Conservation (phyloP, 2,329 filamentous ascomycete species). For the Calonectria pseudoreteaudii region DNA sequence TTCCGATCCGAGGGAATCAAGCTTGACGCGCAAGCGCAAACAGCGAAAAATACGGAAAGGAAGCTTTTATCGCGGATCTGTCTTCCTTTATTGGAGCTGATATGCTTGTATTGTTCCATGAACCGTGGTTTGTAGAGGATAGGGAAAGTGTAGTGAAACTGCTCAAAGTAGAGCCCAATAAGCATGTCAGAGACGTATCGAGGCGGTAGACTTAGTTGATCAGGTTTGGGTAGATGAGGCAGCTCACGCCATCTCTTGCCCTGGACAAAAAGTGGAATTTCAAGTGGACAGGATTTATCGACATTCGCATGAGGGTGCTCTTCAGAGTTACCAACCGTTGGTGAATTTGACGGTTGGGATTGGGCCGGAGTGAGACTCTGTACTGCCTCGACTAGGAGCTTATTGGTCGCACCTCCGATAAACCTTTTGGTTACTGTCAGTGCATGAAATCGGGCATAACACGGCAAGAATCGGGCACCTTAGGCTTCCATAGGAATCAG, state of each 20-base stretch:
- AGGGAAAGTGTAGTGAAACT: constrained; percentile 45
- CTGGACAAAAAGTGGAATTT: constrained; percentile 44
- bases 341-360: constrained; percentile 3
- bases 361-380: constrained; percentile 32
- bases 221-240: constrained; percentile 41
- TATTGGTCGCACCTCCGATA: constrained; percentile 38
- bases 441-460: not conserved
- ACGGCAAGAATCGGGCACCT: constrained; percentile 23
- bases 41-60: constrained; percentile 44
- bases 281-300: constrained; percentile 17
- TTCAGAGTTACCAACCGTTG: not conserved
- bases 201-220: constrained; percentile 41
- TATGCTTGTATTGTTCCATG: constrained; percentile 36
- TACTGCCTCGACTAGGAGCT: constrained; percentile 44
- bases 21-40: constrained; percentile 46
- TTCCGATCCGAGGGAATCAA: constrained; percentile 21
- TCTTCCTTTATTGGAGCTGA: constrained; percentile 16
- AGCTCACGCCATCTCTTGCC: constrained; percentile 42
- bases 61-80: constrained; percentile 33
- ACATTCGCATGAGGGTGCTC: not conserved
- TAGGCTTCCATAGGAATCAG: constrained; percentile 42
- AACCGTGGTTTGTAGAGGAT: constrained; percentile 43
- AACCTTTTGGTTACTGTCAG: constrained; percentile 26
- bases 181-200: constrained; percentile 44
- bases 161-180: constrained; percentile 43